Conservation (phyloP, 257 asterid genomes). For the Fraxinus excelsior region DNA sequence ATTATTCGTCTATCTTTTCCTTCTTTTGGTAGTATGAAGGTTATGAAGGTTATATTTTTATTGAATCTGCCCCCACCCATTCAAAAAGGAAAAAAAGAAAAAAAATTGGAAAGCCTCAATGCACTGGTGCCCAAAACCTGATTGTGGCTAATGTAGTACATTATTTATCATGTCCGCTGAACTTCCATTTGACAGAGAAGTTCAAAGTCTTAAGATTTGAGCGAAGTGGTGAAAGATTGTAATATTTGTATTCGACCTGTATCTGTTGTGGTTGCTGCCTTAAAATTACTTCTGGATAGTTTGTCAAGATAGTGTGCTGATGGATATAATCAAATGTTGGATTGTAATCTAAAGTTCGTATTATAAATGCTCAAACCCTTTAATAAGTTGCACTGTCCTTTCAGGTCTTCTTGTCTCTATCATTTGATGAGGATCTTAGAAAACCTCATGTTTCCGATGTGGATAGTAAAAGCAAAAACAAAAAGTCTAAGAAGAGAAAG, state of each 20-base stretch:
- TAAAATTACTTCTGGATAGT: background rate
- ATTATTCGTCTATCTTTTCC: background rate
- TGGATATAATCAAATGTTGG: background rate
- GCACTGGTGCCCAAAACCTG: background rate
- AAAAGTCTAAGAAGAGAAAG: slow-evolving; percentile 65
- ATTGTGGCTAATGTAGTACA: background rate
- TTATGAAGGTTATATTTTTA: background rate
- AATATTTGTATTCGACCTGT: background rate
- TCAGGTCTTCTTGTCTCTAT: slow-evolving; percentile 72
- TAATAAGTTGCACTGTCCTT: background rate
- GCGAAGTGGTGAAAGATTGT: background rate
- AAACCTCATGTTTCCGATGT: slow-evolving; percentile 53
- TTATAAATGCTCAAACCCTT: background rate
- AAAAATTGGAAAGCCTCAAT: background rate
- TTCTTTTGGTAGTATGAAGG: background rate
- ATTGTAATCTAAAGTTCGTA: background rate
- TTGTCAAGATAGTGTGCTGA: background rate
- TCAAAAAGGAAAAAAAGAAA: background rate
- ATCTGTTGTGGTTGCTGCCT: background rate
- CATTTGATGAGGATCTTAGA: slow-evolving; percentile 89
- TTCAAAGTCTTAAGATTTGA: background rate
- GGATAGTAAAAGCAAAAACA: slow-evolving; percentile 52
- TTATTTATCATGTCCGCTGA: background rate
- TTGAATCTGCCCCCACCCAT: background rate
- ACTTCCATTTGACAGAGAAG: background rate